A percentile compares a stretch with the other conserved stretches of the same genome.
phyloP scores from a whole-genome alignment of 192 early-diverging fungal genomes.

The Mortierella hygrophila region DNA sequence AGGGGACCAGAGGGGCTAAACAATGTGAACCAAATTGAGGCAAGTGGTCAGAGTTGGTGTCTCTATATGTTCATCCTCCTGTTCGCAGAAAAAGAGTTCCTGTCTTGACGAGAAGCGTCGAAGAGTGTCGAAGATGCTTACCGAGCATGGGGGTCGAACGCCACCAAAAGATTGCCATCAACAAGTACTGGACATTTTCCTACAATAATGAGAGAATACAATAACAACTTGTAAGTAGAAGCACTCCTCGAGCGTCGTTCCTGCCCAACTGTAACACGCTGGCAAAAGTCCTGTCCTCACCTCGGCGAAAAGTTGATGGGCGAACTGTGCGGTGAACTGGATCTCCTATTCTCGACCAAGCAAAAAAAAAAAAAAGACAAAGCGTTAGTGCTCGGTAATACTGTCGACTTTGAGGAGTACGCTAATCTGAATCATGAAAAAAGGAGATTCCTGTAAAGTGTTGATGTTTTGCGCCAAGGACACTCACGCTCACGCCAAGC shows the following conservation, averaged over 20 bases:
- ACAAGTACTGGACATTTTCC: constrained; percentile 84
- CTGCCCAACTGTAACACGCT: too few relatives aligned
- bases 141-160: constrained; percentile 75
- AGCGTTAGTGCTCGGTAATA: neutral
- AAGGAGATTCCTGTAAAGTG: neutral
- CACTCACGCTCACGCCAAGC: neutral
- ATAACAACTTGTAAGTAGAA: neutral
- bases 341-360: constrained; percentile 58
- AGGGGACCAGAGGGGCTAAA: constrained; percentile 80
- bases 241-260: neutral
- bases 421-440: neutral
- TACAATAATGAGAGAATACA: constrained; percentile 48
- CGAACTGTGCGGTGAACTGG: constrained; percentile 68
- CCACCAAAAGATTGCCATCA: constrained; percentile 79
- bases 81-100: neutral
- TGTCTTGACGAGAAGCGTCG: neutral
- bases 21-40: constrained; percentile 18
- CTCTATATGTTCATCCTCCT: neutral
- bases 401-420: neutral
- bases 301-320: constrained; percentile 65
- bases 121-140: constrained; percentile 35
- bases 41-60: neutral
- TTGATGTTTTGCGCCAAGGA: neutral
- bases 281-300: neutral
- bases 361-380: neutral